Base-by-base conservation (phyloP, 2,329 filamentous ascomycete genomes). In the Alternaria ethzedia region DNA sequence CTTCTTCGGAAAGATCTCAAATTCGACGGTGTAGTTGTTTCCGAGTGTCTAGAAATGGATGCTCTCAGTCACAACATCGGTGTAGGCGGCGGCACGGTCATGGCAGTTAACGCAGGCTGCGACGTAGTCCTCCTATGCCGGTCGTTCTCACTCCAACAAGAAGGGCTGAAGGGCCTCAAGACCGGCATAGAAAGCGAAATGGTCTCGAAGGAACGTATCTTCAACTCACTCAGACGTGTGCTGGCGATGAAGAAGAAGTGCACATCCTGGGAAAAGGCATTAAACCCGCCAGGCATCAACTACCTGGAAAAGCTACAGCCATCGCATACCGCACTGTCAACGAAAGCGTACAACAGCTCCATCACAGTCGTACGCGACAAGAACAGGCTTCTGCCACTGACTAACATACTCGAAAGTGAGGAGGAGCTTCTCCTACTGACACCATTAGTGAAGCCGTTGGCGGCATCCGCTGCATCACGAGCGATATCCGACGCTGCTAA, bases 11-110 rank as follows among this genome's bases (percentile, higher is more conserved):
- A 91, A 63, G 94, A 97, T 69, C 86, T 98, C 23, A 91, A 91
- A 3, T 98, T 98, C 72, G 88, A 93, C 54, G 95, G 95, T 2
- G 94, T 98, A 3, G 94, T 96, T 23, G 93, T 98, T 54, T 97
- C 94, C 0, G 95, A 98, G 76, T 98, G 95, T 70, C 83, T 98
- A 8, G 95, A 97, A 78, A 98, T 98, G 95, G 94, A 97, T 75
- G 94, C 94, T 0, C 86, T 98, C 9, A 96, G 93, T 68, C 93
- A 97, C 75, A 96, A 97, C 72, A 96, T 98, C 54, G 95, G 95
- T n/a, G 94, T 99, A 17, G 94, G 95, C 70, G 95, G 96, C 44
- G 96, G 96, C 12, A 97, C 95, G 0, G 93, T 98, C 71, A 97
- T 97, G 94, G 96, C 96, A 4, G 92, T 97, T 54, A 96, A 97